A percentile compares a stretch with the other conserved stretches of the same genome.
phyloP scores from a whole-genome alignment of 1,284 basidiomycete genomes.

The Baeospora myosura region DNA sequence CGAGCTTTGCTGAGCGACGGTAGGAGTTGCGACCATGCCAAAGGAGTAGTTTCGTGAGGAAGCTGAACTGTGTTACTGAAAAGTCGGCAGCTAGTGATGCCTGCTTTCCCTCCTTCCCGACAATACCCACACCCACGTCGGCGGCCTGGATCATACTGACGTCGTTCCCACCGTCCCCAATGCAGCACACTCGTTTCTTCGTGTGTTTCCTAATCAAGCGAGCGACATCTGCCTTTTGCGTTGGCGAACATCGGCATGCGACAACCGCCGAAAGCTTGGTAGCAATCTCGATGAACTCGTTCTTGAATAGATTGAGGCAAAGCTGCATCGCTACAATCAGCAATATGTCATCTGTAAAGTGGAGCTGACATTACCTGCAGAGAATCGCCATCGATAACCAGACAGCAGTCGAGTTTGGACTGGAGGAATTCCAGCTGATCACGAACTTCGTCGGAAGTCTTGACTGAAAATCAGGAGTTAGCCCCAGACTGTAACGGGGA shows the following conservation, averaged over 20 bases:
- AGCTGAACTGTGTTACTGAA: slow-evolving; percentile 93
- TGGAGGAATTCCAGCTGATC: slow-evolving; percentile 93
- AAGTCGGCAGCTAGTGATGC: slow-evolving; percentile 98
- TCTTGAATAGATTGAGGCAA: slow-evolving; percentile 83
- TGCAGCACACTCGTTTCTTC: slow-evolving; percentile 94
- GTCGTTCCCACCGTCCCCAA: slow-evolving; percentile 93
- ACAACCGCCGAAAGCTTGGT: slow-evolving; percentile 96
- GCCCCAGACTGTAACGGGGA: background rate
- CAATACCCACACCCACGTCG: slow-evolving; percentile 93
- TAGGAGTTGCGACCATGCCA: slow-evolving; percentile 99
- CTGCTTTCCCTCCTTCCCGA: slow-evolving; percentile 98
- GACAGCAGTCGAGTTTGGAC: slow-evolving; percentile 92
- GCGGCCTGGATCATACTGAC: slow-evolving; percentile 96
- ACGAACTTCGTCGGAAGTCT: slow-evolving; percentile 74
- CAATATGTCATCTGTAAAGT: background rate
- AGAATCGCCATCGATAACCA: slow-evolving; percentile 98
- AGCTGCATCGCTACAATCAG: slow-evolving; percentile 41
- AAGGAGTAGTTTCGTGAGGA: slow-evolving; percentile 89
- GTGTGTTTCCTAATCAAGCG: slow-evolving; percentile 85
- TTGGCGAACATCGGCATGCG: slow-evolving; percentile 96
- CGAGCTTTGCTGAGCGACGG: slow-evolving; percentile 93
- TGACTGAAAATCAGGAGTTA: slow-evolving; percentile 46
- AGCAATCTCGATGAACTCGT: slow-evolving; percentile 92
- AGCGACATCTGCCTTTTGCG: slow-evolving; percentile 97
- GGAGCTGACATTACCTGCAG: slow-evolving; percentile 56